Conservation (phyloP, 2,329 filamentous ascomycete species). For the Nectriaceae sp. region DNA sequence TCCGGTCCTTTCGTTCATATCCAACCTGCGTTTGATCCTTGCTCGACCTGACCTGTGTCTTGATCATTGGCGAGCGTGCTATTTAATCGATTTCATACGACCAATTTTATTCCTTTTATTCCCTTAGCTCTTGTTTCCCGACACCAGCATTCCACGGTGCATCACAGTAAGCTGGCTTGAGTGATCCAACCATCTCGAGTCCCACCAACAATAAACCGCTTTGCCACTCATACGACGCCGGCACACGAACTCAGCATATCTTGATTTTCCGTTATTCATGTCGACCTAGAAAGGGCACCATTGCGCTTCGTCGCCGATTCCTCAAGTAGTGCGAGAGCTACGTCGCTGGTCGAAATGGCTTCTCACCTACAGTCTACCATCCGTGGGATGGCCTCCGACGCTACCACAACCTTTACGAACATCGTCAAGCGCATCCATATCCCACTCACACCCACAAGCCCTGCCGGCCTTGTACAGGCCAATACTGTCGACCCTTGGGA, state of each 20-base stretch:
- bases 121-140: no score
- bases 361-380: constrained; percentile 35
- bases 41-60: no score
- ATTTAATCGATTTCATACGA: no score
- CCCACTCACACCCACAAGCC: constrained; percentile 60
- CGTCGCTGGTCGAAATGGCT: constrained; percentile 43
- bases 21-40: neutral
- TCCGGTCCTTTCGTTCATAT: constrained; percentile 19
- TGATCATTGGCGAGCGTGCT: no score
- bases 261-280: constrained; percentile 20
- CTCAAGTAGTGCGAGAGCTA: constrained; percentile 19
- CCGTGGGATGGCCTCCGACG: constrained; percentile 34
- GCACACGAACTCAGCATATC: constrained; percentile 9
- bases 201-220: neutral
- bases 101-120: no score
- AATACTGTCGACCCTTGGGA: constrained; percentile 75
- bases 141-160: no score
- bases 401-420: constrained; percentile 36
- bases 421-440: constrained; percentile 61
- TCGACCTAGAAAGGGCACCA: constrained; percentile 21
- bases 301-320: constrained; percentile 29
- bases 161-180: no score
- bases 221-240: constrained; percentile 3
- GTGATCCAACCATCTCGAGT: neutral
- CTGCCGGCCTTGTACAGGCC: constrained; percentile 62